phyloP scores from a whole-genome alignment of 306 rosid species.

The Prunus davidiana region DNA sequence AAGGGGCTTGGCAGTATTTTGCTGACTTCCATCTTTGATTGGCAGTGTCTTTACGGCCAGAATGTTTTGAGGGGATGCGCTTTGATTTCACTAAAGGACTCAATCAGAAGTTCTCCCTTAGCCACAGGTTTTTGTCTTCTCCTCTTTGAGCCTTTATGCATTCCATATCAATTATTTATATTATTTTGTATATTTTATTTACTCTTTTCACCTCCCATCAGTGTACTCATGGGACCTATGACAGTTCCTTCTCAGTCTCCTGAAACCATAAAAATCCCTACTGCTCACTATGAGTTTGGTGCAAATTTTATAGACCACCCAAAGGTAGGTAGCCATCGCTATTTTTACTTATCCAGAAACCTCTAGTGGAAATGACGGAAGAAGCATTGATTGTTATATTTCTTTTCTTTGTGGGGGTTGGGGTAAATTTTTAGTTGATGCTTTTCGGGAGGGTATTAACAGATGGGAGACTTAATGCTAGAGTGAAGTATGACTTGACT shows the following conservation, averaged over 20 bases:
- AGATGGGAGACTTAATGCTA: slow-evolving; percentile 84
- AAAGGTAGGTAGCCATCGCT: slow-evolving; percentile 36
- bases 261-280: slow-evolving; percentile 74
- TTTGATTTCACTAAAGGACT: slow-evolving; percentile 88
- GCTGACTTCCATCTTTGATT: background rate
- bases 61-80: slow-evolving; percentile 84
- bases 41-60: slow-evolving; percentile 87
- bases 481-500: slow-evolving; percentile 69
- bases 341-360: background rate
- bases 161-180: background rate
- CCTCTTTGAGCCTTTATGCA: background rate
- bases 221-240: slow-evolving; percentile 82
- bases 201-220: slow-evolving; percentile 17
- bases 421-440: slow-evolving; percentile 53
- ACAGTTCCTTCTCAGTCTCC: slow-evolving; percentile 84
- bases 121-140: slow-evolving; percentile 60
- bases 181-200: background rate
- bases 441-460: slow-evolving; percentile 75
- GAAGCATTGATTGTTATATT: background rate
- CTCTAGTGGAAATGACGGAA: background rate
- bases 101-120: slow-evolving; percentile 75
- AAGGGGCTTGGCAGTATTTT: background rate
- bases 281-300: slow-evolving; percentile 87
- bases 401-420: background rate
- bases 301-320: slow-evolving; percentile 89